phyloP scores from a whole-genome alignment of 441 rosid species.

The Adansonia grandidieri region DNA sequence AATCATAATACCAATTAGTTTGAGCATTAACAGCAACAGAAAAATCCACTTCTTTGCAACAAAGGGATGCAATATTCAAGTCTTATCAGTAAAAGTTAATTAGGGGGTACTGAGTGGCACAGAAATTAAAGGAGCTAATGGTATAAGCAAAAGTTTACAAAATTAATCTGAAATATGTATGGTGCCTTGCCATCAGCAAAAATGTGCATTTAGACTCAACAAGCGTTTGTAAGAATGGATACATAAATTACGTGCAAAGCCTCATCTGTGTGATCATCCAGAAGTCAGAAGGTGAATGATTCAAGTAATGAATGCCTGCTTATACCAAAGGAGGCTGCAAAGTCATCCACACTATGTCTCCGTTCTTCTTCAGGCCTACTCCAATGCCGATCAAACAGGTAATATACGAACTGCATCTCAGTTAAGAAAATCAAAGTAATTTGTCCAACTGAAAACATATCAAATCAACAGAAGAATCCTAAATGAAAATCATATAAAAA shows the following conservation, averaged over 20 bases:
- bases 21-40: not conserved
- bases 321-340: conserved; percentile 76
- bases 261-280: conserved; percentile 77
- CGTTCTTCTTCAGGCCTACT: conserved; percentile 67
- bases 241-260: conserved; percentile 68
- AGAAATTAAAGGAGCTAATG: not conserved
- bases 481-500: conserved; percentile 12
- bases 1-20: not conserved
- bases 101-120: not conserved
- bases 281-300: conserved; percentile 82
- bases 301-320: conserved; percentile 78
- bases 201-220: conserved; percentile 15
- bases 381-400: conserved; percentile 90
- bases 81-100: not conserved
- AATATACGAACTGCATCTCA: conserved; percentile 75
- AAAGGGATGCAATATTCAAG: not conserved
- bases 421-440: conserved; percentile 52
- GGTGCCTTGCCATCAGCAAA: conserved; percentile 3
- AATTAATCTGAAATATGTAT: not conserved
- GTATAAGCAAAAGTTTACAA: not conserved
- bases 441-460: not conserved
- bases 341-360: conserved; percentile 75
- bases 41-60: not conserved
- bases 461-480: conserved; percentile 26
- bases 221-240: not conserved